These are phyloP conservation scores for Aspergillus quadrilineatus DNA, from an alignment of 2,329 filamentous ascomycete species.

Conservation along the genomic window DNA sequence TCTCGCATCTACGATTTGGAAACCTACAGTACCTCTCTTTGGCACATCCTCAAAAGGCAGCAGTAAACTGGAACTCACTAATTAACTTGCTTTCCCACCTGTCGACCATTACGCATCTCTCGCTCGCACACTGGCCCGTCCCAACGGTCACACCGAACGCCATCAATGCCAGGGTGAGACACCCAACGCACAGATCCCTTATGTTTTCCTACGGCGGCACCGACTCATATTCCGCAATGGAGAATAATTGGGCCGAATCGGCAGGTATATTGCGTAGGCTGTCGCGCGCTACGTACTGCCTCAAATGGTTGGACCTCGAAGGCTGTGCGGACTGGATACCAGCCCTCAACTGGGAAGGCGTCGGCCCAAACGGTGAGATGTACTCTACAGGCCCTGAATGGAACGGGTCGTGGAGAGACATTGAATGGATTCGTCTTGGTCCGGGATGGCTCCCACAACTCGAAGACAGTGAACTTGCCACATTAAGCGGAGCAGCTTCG, in stretches of 20 bases:
- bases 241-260: slow-evolving; percentile 58
- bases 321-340: slow-evolving; percentile 58
- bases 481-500: not conserved
- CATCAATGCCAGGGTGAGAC: slow-evolving; percentile 44
- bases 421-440: slow-evolving; percentile 44
- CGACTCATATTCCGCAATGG: slow-evolving; percentile 53
- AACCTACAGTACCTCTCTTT: slow-evolving; percentile 60
- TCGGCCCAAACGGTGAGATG: slow-evolving; percentile 27
- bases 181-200: slow-evolving; percentile 40
- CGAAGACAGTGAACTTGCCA: slow-evolving; percentile 15
- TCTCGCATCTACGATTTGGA: slow-evolving; percentile 44
- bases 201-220: slow-evolving; percentile 52
- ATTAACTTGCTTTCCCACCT: slow-evolving; percentile 54
- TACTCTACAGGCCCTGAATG: slow-evolving; percentile 43
- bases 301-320: slow-evolving; percentile 63
- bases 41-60: slow-evolving; percentile 46
- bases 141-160: slow-evolving; percentile 59
- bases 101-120: slow-evolving; percentile 61
- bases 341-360: slow-evolving; percentile 49
- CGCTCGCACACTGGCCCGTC: slow-evolving; percentile 61
- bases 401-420: slow-evolving; percentile 47
- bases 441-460: slow-evolving; percentile 41
- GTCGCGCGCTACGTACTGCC: slow-evolving; percentile 55
- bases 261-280: slow-evolving; percentile 57
- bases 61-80: slow-evolving; percentile 56